These are phyloP conservation scores for Butyriboletus loyo DNA, from an alignment of 768 basidiomycete genomes.

Conservation along the genomic window DNA sequence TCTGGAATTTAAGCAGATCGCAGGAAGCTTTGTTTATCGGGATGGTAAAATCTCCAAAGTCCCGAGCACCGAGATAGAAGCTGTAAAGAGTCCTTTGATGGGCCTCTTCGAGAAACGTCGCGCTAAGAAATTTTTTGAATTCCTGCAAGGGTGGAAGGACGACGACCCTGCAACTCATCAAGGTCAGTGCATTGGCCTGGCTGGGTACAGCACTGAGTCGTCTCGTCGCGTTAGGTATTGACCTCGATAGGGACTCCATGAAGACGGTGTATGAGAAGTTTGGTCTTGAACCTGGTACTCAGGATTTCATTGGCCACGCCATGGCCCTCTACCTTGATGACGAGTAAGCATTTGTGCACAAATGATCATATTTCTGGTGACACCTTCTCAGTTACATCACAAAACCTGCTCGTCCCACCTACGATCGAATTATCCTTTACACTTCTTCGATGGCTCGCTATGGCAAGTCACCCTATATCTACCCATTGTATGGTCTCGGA, in stretches of 20 bases:
- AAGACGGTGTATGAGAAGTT: slow-evolving; percentile 95
- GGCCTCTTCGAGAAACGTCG: slow-evolving; percentile 98
- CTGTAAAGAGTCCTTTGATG: slow-evolving; percentile 92
- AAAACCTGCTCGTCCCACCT: slow-evolving; percentile 85
- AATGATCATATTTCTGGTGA: slow-evolving; percentile 6
- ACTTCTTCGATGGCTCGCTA: slow-evolving; percentile 98
- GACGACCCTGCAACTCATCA: slow-evolving; percentile 96
- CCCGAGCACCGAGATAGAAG: slow-evolving; percentile 96
- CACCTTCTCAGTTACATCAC: slow-evolving; percentile 72
- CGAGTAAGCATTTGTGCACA: slow-evolving; percentile 56
- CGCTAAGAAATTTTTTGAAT: slow-evolving; percentile 98
- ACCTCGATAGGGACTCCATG: slow-evolving; percentile 92
- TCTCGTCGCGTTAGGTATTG: slow-evolving; percentile 51
- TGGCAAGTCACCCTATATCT: slow-evolving; percentile 99
- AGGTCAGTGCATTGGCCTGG: slow-evolving; percentile 47
- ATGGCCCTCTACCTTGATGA: slow-evolving; percentile 99
- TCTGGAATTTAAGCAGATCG: slow-evolving; percentile 99
- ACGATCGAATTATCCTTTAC: slow-evolving; percentile 95
- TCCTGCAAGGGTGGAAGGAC: slow-evolving; percentile 93
- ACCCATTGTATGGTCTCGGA: slow-evolving; percentile 97
- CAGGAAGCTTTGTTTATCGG: slow-evolving; percentile 95
- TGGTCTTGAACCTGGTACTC: slow-evolving; percentile 93
- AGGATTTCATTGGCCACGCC: slow-evolving; percentile 98
- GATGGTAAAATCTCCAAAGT: slow-evolving; percentile 98
- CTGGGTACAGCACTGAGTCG: neutral